Evolutionary conservation across 108 stramenopile genomes (phyloP).

Genomic region (Stephanodiscus minutulus): DNA sequence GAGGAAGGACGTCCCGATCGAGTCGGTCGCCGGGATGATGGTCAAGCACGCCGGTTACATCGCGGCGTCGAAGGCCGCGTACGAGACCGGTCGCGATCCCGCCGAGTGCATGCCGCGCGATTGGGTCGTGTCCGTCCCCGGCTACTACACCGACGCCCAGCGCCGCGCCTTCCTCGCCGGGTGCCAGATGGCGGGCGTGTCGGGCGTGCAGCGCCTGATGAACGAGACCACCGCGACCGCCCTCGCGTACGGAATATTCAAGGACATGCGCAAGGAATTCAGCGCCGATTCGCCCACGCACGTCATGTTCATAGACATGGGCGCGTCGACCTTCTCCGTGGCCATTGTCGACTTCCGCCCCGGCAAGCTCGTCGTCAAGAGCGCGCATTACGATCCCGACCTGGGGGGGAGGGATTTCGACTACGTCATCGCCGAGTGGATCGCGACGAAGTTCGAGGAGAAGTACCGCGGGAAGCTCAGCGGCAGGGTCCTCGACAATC

Average conservation of each 20-base stretch:
- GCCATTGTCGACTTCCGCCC: constrained; percentile 92
- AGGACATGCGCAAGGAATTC: too few relatives aligned
- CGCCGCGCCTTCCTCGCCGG: too few relatives aligned
- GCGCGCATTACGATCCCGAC: constrained; percentile 74
- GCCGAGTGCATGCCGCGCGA: too few relatives aligned
- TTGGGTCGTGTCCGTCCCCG: too few relatives aligned
- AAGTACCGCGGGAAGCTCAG: constrained; percentile 85
- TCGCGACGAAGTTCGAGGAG: constrained; percentile 89
- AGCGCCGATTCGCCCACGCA: too few relatives aligned
- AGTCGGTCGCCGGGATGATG: constrained; percentile 92
- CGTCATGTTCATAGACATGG: constrained; percentile 94
- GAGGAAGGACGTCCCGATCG: constrained; percentile 80
- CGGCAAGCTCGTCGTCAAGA: constrained; percentile 89
- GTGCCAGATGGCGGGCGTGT: too few relatives aligned
- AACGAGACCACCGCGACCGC: too few relatives aligned
- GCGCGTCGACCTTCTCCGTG: constrained; percentile 90
- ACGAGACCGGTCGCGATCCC: too few relatives aligned
- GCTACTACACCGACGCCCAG: too few relatives aligned
- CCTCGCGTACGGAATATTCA: too few relatives aligned
- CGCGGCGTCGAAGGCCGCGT: constrained; percentile 73
- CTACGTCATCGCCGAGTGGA: constrained; percentile 83
- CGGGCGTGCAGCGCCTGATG: too few relatives aligned
- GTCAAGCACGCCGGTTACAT: constrained; percentile 87
- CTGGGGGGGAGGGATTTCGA: constrained; percentile 96
- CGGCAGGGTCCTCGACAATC: constrained; percentile 67